These are phyloP conservation scores for Sphagnum contortum DNA, from an alignment of 225 moss, liverwort and hornwort species.

Conservation along the genomic window DNA sequence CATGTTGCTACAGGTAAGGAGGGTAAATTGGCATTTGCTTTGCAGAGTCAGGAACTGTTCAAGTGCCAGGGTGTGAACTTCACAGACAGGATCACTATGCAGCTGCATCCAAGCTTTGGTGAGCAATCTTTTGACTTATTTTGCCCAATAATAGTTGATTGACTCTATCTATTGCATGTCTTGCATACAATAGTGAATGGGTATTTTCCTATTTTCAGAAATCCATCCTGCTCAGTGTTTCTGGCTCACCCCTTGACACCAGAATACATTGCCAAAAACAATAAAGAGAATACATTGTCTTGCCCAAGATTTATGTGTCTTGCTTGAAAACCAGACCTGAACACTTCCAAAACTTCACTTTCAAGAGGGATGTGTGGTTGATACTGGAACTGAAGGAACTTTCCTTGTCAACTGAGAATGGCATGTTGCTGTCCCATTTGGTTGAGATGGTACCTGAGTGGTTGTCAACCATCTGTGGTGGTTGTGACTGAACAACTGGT, in stretches of 20 bases:
- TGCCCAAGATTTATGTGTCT: conserved; percentile 59
- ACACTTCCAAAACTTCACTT: conserved; percentile 64
- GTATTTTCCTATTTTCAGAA: conserved; percentile 62
- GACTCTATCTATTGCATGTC: conserved; percentile 71
- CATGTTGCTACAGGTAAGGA: conserved; percentile 64
- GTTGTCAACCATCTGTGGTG: conserved; percentile 44
- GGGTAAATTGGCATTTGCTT: conserved; percentile 45
- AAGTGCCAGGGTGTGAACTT: conserved; percentile 52
- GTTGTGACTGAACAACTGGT: conserved; percentile 9
- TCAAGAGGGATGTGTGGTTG: conserved; percentile 19
- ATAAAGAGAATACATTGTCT: conserved; percentile 24
- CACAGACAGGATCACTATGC: conserved; percentile 32
- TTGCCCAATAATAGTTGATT: conserved; percentile 33
- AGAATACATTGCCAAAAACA: conserved; percentile 38
- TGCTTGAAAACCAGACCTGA: conserved; percentile 66
- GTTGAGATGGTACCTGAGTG: conserved; percentile 78
- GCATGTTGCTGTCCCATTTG: conserved; percentile 72
- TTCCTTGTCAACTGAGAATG: conserved; percentile 70
- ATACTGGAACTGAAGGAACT: conserved; percentile 13
- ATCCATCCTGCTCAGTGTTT: conserved; percentile 75
- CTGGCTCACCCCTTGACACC: conserved; percentile 61
- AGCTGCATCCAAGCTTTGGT: conserved; percentile 17
- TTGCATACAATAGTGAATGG: conserved; percentile 75
- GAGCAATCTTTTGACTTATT: conserved; percentile 11
- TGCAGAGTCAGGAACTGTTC: conserved; percentile 50